phyloP scores from a whole-genome alignment of 148 eudicot species.

The Vaccinium macrocarpon region DNA sequence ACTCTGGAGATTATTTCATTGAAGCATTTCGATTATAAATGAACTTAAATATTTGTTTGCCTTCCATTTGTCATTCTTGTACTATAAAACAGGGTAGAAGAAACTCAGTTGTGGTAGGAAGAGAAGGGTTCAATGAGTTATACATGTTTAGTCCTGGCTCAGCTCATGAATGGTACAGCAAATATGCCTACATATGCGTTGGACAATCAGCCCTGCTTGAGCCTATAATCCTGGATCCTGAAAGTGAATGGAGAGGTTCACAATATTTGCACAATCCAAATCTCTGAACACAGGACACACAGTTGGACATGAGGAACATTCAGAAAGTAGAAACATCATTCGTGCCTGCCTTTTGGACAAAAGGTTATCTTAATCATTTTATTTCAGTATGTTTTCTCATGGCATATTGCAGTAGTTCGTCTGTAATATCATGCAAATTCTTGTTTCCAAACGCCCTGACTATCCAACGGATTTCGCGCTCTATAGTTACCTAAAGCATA shows the following conservation, averaged over 20 bases:
- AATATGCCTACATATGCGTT: constrained; percentile 59
- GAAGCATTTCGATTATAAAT: neutral
- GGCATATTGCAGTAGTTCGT: neutral
- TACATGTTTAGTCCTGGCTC: constrained; percentile 83
- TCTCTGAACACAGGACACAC: constrained; percentile 22
- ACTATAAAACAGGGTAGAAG: constrained; percentile 59
- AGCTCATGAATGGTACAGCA: constrained; percentile 53
- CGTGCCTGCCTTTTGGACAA: neutral
- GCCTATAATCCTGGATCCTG: constrained; percentile 48
- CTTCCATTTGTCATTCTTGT: neutral
- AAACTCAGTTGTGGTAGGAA: constrained; percentile 58
- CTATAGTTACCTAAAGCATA: constrained; percentile 1
- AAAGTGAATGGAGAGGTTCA: constrained; percentile 57
- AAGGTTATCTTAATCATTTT: neutral
- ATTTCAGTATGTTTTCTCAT: neutral
- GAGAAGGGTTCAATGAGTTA: constrained; percentile 62
- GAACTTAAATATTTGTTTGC: neutral
- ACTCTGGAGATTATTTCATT: neutral
- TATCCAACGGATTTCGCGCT: neutral
- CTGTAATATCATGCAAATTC: neutral
- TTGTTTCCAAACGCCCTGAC: neutral
- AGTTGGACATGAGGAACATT: neutral
- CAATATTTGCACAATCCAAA: constrained; percentile 70
- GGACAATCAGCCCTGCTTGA: constrained; percentile 70
- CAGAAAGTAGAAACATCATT: neutral